A percentile compares a stretch with the other conserved stretches of the same genome.
phyloP scores from a whole-genome alignment of 495 filamentous ascomycete species.

The Neurospora tetrasperma region DNA sequence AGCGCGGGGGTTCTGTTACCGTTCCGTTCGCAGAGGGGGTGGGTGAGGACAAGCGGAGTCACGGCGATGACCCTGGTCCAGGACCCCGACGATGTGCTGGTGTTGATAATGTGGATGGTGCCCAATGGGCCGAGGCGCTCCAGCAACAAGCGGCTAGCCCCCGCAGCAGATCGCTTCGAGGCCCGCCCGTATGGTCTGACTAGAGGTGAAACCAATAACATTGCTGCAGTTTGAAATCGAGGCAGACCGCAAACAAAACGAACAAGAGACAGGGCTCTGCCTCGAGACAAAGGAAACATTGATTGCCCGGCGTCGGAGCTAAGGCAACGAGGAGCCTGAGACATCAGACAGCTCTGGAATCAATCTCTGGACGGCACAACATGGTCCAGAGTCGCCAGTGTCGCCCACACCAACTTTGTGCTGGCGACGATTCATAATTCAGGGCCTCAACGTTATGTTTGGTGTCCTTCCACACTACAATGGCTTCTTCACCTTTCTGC shows the following conservation, averaged over 20 bases:
- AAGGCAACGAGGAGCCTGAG: background rate
- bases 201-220: background rate
- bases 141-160: background rate
- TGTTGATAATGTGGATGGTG: background rate
- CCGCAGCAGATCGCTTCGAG: background rate
- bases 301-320: background rate
- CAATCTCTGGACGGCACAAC: background rate
- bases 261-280: background rate
- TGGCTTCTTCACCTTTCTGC: background rate
- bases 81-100: background rate
- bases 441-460: background rate
- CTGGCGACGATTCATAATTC: background rate
- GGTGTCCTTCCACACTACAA: background rate
- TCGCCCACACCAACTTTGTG: background rate
- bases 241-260: background rate
- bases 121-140: background rate
- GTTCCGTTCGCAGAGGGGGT: background rate
- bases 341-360: background rate
- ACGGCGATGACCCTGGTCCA: background rate
- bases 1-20: background rate
- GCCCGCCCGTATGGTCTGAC: background rate
- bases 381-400: background rate
- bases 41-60: background rate
- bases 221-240: background rate
- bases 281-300: background rate